phyloP scores from a whole-genome alignment of 2,329 filamentous ascomycete genomes.

The Neurospora sp. region DNA sequence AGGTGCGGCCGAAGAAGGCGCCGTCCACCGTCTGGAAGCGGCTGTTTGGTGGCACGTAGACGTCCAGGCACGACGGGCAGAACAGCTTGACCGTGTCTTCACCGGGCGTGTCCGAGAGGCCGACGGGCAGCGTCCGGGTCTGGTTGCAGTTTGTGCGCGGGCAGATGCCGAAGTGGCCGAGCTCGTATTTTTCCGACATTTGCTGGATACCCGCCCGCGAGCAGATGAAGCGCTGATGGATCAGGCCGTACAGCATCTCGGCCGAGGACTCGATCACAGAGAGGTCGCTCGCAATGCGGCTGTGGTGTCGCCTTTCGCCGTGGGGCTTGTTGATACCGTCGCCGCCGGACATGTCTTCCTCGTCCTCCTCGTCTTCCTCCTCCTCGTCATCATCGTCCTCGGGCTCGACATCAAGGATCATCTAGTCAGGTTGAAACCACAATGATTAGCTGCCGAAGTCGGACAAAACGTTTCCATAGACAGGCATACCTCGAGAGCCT shows the following conservation, averaged over 20 bases:
- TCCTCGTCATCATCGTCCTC: slow-evolving; percentile 88
- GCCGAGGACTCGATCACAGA: slow-evolving; percentile 95
- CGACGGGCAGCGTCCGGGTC: slow-evolving; percentile 84
- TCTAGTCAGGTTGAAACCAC: slow-evolving; percentile 34
- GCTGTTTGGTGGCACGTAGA: slow-evolving; percentile 95
- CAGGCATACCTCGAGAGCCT: slow-evolving; percentile 67
- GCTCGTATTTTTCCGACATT: slow-evolving; percentile 98
- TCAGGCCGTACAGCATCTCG: slow-evolving; percentile 96
- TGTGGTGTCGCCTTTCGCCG: slow-evolving; percentile 64
- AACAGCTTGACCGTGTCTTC: slow-evolving; percentile 98
- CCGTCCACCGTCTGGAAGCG: slow-evolving; percentile 96
- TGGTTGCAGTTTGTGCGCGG: slow-evolving; percentile 90
- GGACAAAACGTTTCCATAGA: not conserved
- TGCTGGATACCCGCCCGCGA: slow-evolving; percentile 93
- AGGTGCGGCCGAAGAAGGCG: slow-evolving; percentile 96
- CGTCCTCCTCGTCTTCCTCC: slow-evolving; percentile 67
- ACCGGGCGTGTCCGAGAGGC: slow-evolving; percentile 86
- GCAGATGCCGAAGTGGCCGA: slow-evolving; percentile 91
- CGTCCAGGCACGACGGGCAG: slow-evolving; percentile 91
- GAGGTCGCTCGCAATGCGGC: slow-evolving; percentile 82
- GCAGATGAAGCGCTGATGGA: slow-evolving; percentile 97
- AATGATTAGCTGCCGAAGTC: not conserved
- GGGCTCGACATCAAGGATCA: slow-evolving; percentile 97
- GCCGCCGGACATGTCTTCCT: slow-evolving; percentile 60
- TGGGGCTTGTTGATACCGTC: slow-evolving; percentile 39